A percentile compares a stretch with the other conserved stretches of the same genome.
These are phyloP conservation scores for Hypoxylon crocopeplum DNA, from an alignment of 495 filamentous ascomycete species.

Conservation along the genomic window DNA sequence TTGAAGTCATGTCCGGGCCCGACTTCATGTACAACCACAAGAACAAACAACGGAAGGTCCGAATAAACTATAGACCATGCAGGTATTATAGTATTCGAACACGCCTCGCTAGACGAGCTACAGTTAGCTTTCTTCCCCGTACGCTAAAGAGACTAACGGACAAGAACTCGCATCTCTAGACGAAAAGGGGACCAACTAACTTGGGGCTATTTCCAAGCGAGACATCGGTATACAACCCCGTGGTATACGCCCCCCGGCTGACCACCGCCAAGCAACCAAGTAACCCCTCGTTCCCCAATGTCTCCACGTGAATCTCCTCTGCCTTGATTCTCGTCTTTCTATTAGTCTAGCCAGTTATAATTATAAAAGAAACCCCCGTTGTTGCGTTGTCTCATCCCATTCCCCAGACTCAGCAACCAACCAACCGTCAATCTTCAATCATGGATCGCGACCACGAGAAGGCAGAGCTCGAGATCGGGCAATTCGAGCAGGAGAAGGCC, in stretches of 20 bases:
- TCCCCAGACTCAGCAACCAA: no score
- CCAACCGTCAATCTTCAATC: conserved; percentile 5
- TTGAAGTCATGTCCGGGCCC: neutral
- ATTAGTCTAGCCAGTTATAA: neutral
- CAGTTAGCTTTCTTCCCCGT: neutral
- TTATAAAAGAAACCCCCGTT: conserved; percentile 21
- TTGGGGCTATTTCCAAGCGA: conserved; percentile 1
- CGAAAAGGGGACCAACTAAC: neutral
- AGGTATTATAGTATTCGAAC: no score
- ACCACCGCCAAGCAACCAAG: conserved; percentile 1
- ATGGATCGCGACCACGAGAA: conserved; percentile 41
- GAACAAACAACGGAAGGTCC: no score
- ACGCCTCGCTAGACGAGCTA: neutral
- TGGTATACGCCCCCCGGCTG: neutral
- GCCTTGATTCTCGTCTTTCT: neutral
- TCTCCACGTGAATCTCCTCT: conserved; percentile 9
- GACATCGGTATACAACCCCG: neutral
- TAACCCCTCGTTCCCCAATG: conserved; percentile 27
- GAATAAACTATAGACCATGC: no score
- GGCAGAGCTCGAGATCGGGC: conserved; percentile 21
- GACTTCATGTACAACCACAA: neutral
- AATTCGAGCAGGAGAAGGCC: conserved; percentile 33
- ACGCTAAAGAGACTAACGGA: neutral
- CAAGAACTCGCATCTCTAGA: neutral
- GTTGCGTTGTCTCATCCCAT: neutral